Conservation (phyloP, 2,329 filamentous ascomycete genomes). For the Apiospora aurea region DNA sequence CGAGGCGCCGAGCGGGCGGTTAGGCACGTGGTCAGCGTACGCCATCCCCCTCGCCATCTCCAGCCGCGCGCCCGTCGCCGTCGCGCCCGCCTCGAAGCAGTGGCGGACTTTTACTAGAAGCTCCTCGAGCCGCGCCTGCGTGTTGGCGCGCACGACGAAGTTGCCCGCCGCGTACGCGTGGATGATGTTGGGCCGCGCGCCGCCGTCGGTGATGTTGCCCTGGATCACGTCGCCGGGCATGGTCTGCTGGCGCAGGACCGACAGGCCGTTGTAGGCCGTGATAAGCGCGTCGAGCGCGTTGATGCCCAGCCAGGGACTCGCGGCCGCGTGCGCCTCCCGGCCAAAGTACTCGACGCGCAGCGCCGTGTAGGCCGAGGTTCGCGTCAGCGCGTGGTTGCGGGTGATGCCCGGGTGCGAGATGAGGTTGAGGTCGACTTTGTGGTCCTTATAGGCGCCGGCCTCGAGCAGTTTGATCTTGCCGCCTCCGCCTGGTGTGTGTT, state of each 20-base stretch:
- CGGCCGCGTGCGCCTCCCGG: constrained; percentile 62
- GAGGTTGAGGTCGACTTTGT: constrained; percentile 47
- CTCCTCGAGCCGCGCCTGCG: constrained; percentile 47
- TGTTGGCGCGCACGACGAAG: constrained; percentile 42
- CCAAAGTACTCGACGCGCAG: constrained; percentile 62
- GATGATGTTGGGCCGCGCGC: constrained; percentile 62
- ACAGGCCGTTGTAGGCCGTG: constrained; percentile 55
- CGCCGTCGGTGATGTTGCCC: constrained; percentile 60
- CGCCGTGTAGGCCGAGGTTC: constrained; percentile 58
- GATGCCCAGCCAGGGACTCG: constrained; percentile 64
- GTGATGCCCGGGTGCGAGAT: constrained; percentile 53
- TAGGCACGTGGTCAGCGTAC: constrained; percentile 64
- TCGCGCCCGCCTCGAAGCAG: constrained; percentile 56
- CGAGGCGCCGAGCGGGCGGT: constrained; percentile 53
- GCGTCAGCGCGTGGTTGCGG: constrained; percentile 54
- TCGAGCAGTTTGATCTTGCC: constrained; percentile 56
- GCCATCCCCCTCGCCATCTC: constrained; percentile 49
- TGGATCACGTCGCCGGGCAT: constrained; percentile 58
- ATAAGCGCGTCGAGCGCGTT: constrained; percentile 67
- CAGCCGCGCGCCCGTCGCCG: constrained; percentile 57
- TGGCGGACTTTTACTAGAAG: constrained; percentile 50
- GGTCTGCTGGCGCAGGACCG: constrained; percentile 62
- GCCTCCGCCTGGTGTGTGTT: constrained; percentile 46
- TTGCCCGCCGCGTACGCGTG: constrained; percentile 51
- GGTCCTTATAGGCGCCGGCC: constrained; percentile 51